Base-by-base conservation (phyloP, 1,284 basidiomycete species). In the Tylopilus sp. region DNA sequence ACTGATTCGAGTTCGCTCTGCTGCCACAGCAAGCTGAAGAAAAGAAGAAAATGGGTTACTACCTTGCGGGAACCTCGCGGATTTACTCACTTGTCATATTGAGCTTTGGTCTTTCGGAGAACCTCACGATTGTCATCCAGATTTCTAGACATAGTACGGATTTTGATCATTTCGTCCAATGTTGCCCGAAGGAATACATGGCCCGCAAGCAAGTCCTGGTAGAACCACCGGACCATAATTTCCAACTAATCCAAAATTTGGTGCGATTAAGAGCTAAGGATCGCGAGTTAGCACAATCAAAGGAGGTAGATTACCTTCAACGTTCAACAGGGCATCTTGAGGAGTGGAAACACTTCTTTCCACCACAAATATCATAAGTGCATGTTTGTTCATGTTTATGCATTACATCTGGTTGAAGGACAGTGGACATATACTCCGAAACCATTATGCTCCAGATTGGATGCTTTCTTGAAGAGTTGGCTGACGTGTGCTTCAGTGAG, bases 371-470 rank as follows among this genome's bases (percentile, higher is more conserved):
- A n/a, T n/a, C n/a, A n/a, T n/a, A n/a, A n/a, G n/a, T n/a, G n/a
- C n/a, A n/a, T n/a, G n/a, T n/a, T n/a, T n/a, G n/a, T n/a, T n/a
- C n/a, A n/a, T n/a, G n/a, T 61, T 0, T 29, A 50, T 5, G 45
- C 70, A 64, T 19, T 66, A 67, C 17, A 15, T 19, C 11, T 76
- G 70, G 70, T 56, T 76, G 2, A 60, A 67, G 46, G 60, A 60
- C 3, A 56, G 32, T 24, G 75, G 75, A 17, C 75, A 76, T 36
- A 37, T 64, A 29, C 66, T 77, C 22, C 67, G 75, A 6, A 57
- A 64, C 3, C 61, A 74, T 4, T 75, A 72, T 48, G 51, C 64
- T 14, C 70, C 73, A 7, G 69, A 64, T 29, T 76, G 74, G 72
- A 48, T 58, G 5, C 68, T 73, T 6, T 73, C 74, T 15, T 76